phyloP scores from a whole-genome alignment of 768 basidiomycete species.

The Mycena epipterygia region DNA sequence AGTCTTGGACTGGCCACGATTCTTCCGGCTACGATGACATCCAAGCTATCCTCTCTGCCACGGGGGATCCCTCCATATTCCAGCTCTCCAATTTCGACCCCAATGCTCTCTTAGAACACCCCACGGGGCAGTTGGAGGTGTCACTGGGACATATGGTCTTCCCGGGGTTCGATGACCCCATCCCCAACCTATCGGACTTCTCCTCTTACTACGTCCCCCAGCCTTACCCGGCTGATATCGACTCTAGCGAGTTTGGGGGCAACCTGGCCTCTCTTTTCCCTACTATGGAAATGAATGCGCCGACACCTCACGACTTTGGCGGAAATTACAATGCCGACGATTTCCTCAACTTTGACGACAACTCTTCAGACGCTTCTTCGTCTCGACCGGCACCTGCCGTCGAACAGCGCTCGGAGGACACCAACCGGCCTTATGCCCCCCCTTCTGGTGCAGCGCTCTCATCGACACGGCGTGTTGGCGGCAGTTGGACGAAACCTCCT shows the following conservation, averaged over 20 bases:
- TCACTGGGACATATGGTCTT: constrained; percentile 44
- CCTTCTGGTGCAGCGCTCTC: constrained; percentile 67
- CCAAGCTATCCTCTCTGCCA: constrained; percentile 47
- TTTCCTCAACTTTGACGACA: constrained; percentile 53
- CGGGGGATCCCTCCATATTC: constrained; percentile 52
- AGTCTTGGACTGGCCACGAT: constrained; percentile 31
- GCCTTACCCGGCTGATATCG: constrained; percentile 25
- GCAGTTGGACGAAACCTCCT: constrained; percentile 54
- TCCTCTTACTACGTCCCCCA: constrained; percentile 23
- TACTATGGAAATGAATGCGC: constrained; percentile 31
- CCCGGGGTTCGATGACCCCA: constrained; percentile 28
- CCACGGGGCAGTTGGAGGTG: constrained; percentile 55
- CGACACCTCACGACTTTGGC: constrained; percentile 35
- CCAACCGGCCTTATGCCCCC: constrained; percentile 57
- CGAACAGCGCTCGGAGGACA: constrained; percentile 34
- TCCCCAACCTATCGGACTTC: constrained; percentile 44
- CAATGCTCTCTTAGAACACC: constrained; percentile 46
- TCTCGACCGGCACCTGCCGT: constrained; percentile 23
- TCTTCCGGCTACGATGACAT: constrained; percentile 39
- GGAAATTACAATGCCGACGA: constrained; percentile 47
- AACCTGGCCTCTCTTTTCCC: constrained; percentile 42
- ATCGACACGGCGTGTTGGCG: constrained; percentile 67
- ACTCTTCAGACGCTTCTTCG: constrained; percentile 17
- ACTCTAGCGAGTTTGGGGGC: constrained; percentile 15
- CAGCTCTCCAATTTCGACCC: constrained; percentile 50